Conservation (phyloP, 257 asterid genomes). For the Primulina tabacum region DNA sequence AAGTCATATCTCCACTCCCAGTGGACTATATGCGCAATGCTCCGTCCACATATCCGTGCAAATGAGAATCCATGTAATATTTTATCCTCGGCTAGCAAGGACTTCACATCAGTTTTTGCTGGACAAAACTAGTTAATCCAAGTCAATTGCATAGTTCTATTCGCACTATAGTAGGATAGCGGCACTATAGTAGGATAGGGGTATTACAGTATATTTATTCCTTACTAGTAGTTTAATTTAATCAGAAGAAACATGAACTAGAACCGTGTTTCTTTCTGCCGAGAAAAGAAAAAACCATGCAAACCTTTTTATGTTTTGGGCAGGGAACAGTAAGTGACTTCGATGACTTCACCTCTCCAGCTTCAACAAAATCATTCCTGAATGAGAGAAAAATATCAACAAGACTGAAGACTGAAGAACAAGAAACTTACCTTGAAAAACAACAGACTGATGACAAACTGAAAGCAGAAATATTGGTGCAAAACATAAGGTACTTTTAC, state of each 20-base stretch:
- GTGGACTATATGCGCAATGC: background rate
- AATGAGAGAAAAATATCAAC: constrained; percentile 33
- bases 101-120: background rate
- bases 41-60: background rate
- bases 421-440: background rate
- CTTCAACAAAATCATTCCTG: constrained; percentile 46
- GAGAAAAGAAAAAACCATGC: constrained; percentile 27
- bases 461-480: constrained; percentile 8
- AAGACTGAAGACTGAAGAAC: constrained; percentile 5
- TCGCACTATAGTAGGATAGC: background rate
- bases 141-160: background rate
- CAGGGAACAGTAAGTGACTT: constrained; percentile 56
- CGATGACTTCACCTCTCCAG: constrained; percentile 33
- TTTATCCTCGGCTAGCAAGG: background rate
- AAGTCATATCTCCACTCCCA: background rate
- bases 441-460: background rate
- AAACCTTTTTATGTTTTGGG: constrained; percentile 54
- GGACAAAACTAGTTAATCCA: background rate
- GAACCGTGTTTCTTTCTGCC: constrained; percentile 6
- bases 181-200: background rate
- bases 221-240: background rate
- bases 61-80: background rate
- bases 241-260: background rate
- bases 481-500: background rate
- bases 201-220: background rate